phyloP scores from a whole-genome alignment of 2,329 filamentous ascomycete genomes.

The Polytolypa hystricis region DNA sequence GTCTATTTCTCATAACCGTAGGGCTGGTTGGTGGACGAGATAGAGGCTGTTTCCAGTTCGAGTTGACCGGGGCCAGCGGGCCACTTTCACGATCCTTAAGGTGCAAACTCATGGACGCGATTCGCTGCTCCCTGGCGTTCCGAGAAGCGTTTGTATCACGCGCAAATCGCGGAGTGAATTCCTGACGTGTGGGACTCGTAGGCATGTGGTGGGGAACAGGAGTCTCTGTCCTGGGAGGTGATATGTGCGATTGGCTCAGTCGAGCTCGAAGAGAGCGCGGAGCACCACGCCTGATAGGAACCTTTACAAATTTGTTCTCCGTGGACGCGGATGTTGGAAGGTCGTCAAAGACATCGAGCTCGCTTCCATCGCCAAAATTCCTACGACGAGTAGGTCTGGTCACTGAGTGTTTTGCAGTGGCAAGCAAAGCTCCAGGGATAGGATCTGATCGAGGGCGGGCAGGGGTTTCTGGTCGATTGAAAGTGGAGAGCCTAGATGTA shows the following conservation, averaged over 20 bases:
- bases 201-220: slow-evolving; percentile 48
- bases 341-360: slow-evolving; percentile 90
- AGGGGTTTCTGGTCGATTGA: slow-evolving; percentile 39
- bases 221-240: slow-evolving; percentile 20
- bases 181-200: slow-evolving; percentile 41
- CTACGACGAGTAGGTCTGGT: slow-evolving; percentile 59
- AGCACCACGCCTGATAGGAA: slow-evolving; percentile 58
- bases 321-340: slow-evolving; percentile 73
- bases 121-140: slow-evolving; percentile 51
- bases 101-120: slow-evolving; percentile 32
- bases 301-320: slow-evolving; percentile 74
- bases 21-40: slow-evolving; percentile 41
- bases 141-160: slow-evolving; percentile 56
- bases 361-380: slow-evolving; percentile 83
- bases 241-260: slow-evolving; percentile 33
- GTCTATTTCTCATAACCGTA: slow-evolving; percentile 37
- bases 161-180: slow-evolving; percentile 51
- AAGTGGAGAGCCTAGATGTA: slow-evolving; percentile 28
- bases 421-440: slow-evolving; percentile 40
- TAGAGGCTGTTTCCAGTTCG: slow-evolving; percentile 50
- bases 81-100: slow-evolving; percentile 30
- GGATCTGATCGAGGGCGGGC: slow-evolving; percentile 35
- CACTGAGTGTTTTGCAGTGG: slow-evolving; percentile 56
- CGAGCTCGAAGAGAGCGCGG: slow-evolving; percentile 50
- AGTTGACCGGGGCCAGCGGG: slow-evolving; percentile 41